Conservation (phyloP, 441 rosid species). For the Populus hybrid region DNA sequence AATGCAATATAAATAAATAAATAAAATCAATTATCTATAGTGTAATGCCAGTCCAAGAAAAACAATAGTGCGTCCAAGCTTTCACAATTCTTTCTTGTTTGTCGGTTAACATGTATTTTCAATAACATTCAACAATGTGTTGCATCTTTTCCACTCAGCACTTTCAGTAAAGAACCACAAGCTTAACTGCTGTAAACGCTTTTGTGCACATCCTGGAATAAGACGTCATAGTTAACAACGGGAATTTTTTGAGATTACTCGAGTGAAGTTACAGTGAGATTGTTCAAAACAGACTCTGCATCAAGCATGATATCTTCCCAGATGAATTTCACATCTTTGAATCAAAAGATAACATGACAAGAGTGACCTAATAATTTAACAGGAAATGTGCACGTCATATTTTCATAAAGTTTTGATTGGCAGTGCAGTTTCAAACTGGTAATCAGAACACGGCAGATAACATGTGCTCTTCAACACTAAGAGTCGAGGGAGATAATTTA, state of each 20-base stretch:
- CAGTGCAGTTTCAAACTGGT: background rate
- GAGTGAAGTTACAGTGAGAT: background rate
- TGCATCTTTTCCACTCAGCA: background rate
- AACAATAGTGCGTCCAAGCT: background rate
- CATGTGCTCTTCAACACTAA: background rate
- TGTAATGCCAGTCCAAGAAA: background rate
- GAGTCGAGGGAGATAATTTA: background rate
- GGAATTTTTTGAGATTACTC: background rate
- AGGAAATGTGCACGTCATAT: too few species aligned
- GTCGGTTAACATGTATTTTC: background rate
- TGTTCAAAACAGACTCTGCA: background rate
- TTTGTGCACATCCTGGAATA: background rate
- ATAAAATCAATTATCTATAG: background rate
- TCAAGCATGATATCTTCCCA: background rate
- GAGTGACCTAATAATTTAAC: too few species aligned
- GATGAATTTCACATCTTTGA: background rate
- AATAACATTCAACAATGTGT: background rate
- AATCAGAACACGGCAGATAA: background rate
- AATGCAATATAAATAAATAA: background rate
- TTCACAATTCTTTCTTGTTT: background rate
- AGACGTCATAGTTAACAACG: background rate
- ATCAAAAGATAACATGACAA: background rate
- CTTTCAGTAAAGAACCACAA: background rate
- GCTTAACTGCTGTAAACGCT: background rate
- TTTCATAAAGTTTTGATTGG: too few species aligned